Conservation (phyloP, 805 yeast genomes). For the Vanderwaltozyma verrucispora region DNA sequence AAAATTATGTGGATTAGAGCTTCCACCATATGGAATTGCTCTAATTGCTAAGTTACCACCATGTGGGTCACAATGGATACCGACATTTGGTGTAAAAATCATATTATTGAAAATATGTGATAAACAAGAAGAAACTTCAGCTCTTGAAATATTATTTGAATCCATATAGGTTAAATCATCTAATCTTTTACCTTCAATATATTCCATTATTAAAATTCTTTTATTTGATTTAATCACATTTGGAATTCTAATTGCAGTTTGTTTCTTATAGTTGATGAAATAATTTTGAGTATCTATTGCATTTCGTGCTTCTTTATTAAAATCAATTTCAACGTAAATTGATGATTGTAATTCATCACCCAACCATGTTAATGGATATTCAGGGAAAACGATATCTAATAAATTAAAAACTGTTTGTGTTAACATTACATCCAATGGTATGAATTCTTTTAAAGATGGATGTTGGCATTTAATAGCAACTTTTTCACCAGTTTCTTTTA, state of each 20-base stretch:
- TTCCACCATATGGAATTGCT: slow-evolving; percentile 21
- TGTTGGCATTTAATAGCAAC: slow-evolving; percentile 96
- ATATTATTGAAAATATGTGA: slow-evolving; percentile 87
- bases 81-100: slow-evolving; percentile 90
- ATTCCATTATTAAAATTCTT: slow-evolving; percentile 83
- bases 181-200: slow-evolving; percentile 67
- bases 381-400: slow-evolving; percentile 77
- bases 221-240: slow-evolving; percentile 51
- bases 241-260: slow-evolving; percentile 78
- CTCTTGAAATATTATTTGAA: slow-evolving; percentile 52
- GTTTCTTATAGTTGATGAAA: slow-evolving; percentile 41
- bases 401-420: slow-evolving; percentile 66
- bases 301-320: slow-evolving; percentile 76
- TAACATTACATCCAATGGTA: slow-evolving; percentile 77
- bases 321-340: slow-evolving; percentile 85
- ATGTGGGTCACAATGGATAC: slow-evolving; percentile 96
- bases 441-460: slow-evolving; percentile 76
- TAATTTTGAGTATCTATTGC: slow-evolving; percentile 60
- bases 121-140: slow-evolving; percentile 73
- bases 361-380: slow-evolving; percentile 90
- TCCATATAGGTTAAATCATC: slow-evolving; percentile 65
- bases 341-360: slow-evolving; percentile 85
- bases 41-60: slow-evolving; percentile 92
- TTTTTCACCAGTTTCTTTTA: slow-evolving; percentile 47
- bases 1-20: slow-evolving; percentile 52